Percentiles rank a stretch among this genome's conserved stretches.
Evolutionary conservation across 2,329 filamentous ascomycete species (phyloP).

Genomic region (Aspergillus thermomutatus): DNA sequence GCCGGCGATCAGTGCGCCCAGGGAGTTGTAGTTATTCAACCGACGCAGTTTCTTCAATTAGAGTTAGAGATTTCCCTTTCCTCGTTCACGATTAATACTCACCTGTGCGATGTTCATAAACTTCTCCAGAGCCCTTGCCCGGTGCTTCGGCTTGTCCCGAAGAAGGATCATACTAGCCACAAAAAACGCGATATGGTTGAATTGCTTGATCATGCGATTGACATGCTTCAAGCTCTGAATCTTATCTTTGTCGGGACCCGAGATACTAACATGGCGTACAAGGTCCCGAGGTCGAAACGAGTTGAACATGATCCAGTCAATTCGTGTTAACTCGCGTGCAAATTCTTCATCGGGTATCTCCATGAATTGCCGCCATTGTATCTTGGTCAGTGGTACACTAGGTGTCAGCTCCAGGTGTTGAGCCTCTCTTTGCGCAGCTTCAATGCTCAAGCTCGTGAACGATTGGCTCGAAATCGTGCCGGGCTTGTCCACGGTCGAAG

Average conservation of each 20-base stretch:
- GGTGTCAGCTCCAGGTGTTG: slow-evolving; percentile 67
- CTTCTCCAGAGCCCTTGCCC: slow-evolving; percentile 86
- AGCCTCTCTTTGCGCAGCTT: slow-evolving; percentile 78
- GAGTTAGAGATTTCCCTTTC: slow-evolving; percentile 3
- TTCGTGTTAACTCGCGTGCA: slow-evolving; percentile 85
- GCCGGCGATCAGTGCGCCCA: slow-evolving; percentile 90
- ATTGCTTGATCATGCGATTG: slow-evolving; percentile 90
- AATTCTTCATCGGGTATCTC: slow-evolving; percentile 79
- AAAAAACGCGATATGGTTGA: slow-evolving; percentile 81
- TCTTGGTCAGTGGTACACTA: slow-evolving; percentile 70
- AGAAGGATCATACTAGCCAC: slow-evolving; percentile 81
- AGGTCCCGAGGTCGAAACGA: slow-evolving; percentile 91
- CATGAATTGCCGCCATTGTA: slow-evolving; percentile 88
- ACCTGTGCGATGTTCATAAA: slow-evolving; percentile 82
- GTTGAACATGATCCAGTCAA: slow-evolving; percentile 98
- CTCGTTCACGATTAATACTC: slow-evolving; percentile 9
- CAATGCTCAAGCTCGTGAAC: slow-evolving; percentile 44
- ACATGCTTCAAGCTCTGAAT: slow-evolving; percentile 78
- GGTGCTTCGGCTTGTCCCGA: slow-evolving; percentile 92
- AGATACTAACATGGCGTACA: slow-evolving; percentile 82
- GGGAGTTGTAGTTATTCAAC: slow-evolving; percentile 93
- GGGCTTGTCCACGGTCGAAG: slow-evolving; percentile 38
- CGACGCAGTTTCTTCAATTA: slow-evolving; percentile 67
- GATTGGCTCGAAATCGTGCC: slow-evolving; percentile 42
- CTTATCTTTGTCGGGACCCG: slow-evolving; percentile 48